Evolutionary conservation across 2,329 filamentous ascomycete genomes (phyloP).

Genomic region (Aspergillus terreus): DNA sequence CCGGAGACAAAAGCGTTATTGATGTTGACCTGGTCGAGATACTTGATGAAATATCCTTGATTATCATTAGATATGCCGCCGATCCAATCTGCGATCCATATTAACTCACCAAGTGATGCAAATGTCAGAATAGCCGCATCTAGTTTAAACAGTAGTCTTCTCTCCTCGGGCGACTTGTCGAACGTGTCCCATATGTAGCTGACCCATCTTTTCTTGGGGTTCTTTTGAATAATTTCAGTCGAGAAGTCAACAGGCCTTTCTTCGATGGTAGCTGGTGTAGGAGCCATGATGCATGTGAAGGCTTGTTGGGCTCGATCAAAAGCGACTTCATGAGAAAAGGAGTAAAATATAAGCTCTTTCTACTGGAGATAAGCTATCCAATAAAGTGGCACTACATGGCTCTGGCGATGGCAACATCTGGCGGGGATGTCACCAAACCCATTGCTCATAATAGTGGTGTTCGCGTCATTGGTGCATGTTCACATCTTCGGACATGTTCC

Average conservation of each 20-base stretch:
- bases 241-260: slow-evolving; percentile 12
- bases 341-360: too few relatives aligned
- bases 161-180: slow-evolving; percentile 50
- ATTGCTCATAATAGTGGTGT: slow-evolving; percentile 9
- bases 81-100: not conserved
- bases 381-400: too few relatives aligned
- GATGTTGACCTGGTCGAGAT: slow-evolving; percentile 45
- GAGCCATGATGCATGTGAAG: slow-evolving; percentile 14
- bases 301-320: not conserved
- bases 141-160: slow-evolving; percentile 48
- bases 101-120: slow-evolving; percentile 36
- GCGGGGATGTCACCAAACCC: not conserved
- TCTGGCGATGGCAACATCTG: too few relatives aligned
- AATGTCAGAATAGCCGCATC: slow-evolving; percentile 49
- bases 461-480: slow-evolving; percentile 3
- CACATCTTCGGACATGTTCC: not conserved
- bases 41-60: slow-evolving; percentile 50
- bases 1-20: slow-evolving; percentile 48
- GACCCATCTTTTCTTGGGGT: slow-evolving; percentile 41
- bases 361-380: too few relatives aligned
- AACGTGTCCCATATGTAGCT: slow-evolving; percentile 53
- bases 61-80: not conserved
- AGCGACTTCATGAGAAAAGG: too few relatives aligned
- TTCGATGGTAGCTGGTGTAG: slow-evolving; percentile 5
- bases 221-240: slow-evolving; percentile 17